phyloP scores from a whole-genome alignment of 2,329 filamentous ascomycete genomes.

The Akanthomyces dipterigenus region DNA sequence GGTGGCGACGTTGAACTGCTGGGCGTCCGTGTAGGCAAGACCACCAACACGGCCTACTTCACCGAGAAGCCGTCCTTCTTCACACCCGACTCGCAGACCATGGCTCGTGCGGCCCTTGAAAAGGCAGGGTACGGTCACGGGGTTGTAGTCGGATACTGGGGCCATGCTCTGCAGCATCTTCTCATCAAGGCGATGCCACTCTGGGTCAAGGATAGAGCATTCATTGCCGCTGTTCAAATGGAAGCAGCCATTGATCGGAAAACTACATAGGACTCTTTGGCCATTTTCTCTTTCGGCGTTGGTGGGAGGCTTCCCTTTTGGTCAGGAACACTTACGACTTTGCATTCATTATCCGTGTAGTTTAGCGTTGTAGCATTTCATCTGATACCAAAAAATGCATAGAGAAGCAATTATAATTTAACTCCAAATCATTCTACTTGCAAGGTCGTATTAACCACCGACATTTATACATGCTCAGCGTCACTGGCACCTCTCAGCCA shows the following conservation, averaged over 20 bases:
- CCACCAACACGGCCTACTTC: slow-evolving; percentile 15
- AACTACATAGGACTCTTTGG: background rate
- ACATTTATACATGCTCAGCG: background rate
- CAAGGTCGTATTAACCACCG: no score
- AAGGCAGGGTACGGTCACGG: slow-evolving; percentile 15
- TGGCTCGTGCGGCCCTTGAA: slow-evolving; percentile 16
- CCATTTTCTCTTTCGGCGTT: background rate
- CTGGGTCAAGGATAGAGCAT: slow-evolving; percentile 10
- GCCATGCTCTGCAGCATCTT: slow-evolving; percentile 15
- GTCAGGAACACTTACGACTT: background rate
- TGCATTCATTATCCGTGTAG: background rate
- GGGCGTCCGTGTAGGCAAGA: slow-evolving; percentile 16
- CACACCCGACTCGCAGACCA: slow-evolving; percentile 13
- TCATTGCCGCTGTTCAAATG: slow-evolving; percentile 3
- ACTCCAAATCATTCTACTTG: background rate
- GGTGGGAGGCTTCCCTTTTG: background rate
- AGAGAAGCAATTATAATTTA: background rate
- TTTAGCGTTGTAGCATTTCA: slow-evolving; percentile 1
- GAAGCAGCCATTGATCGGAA: slow-evolving; percentile 5
- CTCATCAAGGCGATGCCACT: slow-evolving; percentile 8
- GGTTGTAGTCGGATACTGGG: slow-evolving; percentile 15
- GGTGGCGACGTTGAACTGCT: slow-evolving; percentile 12
- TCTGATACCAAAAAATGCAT: slow-evolving; percentile 5
- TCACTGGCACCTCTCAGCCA: background rate
- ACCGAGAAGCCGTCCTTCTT: slow-evolving; percentile 16